Base-by-base conservation (phyloP, 2,329 filamentous ascomycete genomes). In the Verticillium nubilum region DNA sequence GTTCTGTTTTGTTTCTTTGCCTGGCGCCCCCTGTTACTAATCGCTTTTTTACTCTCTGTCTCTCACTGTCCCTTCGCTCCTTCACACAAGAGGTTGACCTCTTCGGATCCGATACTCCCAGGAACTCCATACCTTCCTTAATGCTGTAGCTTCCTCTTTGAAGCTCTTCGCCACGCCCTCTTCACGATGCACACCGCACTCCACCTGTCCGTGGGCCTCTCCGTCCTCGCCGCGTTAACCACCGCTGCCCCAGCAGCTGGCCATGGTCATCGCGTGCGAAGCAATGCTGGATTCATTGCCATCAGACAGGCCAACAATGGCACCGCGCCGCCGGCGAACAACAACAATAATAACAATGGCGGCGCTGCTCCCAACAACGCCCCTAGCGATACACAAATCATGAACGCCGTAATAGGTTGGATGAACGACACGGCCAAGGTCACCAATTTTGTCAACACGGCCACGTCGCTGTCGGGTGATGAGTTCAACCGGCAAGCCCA, bases 401-500 rank as follows among this genome's bases (percentile, higher is more conserved):
- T 54, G 58, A 66, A 66, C 35, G 64, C 64, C 15, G 64, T 66
- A 17, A 58, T 62, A 52, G 61, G 63, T 9, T 66, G 64, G 64
- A 58, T 59, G 60, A 59, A 60, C 2, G 62, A 66, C 42, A 66
- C 64, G 7, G 63, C 58, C 25, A 66, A 66, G 57, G 64, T 66
- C 28, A 63, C 62, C 31, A 65, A 62, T 37, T 66, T 64, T 29
- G 58, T 66, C 33, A 61, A 66, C 62, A 63, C 52, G 6, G 64
- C 64, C 23, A 65, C 64, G 1, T 63, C 62, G 10, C 61, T 58
- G 42, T 61, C 64, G 17, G 64, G 64, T 6, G 54, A 61, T 31
- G 64, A 66, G 47, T 66, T 62, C 60, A 66, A 62, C 52, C 60
- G 54, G 35, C 62, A 65, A 42, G 64, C 64, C 3, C 64, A 62